Evolutionary conservation across 805 yeast species (phyloP), one percentile per base, ranked within the genome.

Genomic region (Wickerhamomyces mucosus): DNA sequence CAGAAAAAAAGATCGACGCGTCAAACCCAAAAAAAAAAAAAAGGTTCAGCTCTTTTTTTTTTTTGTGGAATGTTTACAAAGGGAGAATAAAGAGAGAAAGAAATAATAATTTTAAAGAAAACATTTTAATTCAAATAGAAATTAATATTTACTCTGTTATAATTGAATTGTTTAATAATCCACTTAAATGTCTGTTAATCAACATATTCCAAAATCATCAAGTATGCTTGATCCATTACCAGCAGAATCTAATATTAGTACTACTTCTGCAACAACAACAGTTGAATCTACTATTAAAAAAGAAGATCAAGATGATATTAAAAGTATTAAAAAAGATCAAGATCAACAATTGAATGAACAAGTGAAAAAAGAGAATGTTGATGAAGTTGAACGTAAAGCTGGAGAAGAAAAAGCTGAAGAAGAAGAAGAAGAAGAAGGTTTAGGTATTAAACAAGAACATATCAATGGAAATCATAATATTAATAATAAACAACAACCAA

Each of bases 191-290:
- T 33, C 36, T n/a, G n/a, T n/a, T n/a, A n/a, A n/a, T n/a, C n/a
- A n/a, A n/a, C n/a, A 4, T 24, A 20, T 8, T 21, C 18, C 10
- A 19, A 25, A 19, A 15, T 23, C 14, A 17, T 20, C 34, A 20
- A 32, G 39, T 15, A 38, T 38, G 41, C 35, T 38, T 14, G 41
- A 38, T 15, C 37, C 36, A 11, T 39, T 33, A 21, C 33, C 37
- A 8, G 27, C 28, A 18, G 15, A 17, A n/a, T 9, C 29, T 7
- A 16, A 12, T 9, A 12, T 15, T 12, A n/a, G 12, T 8, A 17
- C 28, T 22, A 21, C 31, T 1, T 27, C 31, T 17, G 35, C 21
- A 7, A 27, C n/a, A n/a, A n/a, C 35, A 12, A 32, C 35, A 7
- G 27, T 31, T 22, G 14, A 25, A 21, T 4, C 37, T 13, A 17